A percentile compares a stretch with the other conserved stretches of the same genome.
Conservation (phyloP, 169 alveolate genomes). For the Besnoitia besnoiti region DNA sequence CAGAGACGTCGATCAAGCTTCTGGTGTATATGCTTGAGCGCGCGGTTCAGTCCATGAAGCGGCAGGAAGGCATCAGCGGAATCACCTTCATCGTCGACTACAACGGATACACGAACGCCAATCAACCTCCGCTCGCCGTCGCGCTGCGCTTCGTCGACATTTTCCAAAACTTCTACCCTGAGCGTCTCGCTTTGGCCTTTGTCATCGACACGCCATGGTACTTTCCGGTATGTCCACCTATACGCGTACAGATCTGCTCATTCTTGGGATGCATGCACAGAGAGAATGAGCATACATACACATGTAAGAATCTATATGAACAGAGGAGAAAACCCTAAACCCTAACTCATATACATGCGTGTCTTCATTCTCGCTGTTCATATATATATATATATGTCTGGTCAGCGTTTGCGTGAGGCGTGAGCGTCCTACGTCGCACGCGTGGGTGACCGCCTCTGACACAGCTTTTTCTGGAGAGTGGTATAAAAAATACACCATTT, state of each 20-base stretch:
- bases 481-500: no score
- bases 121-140: constrained; percentile 57
- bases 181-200: constrained; percentile 53
- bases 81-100: constrained; percentile 51
- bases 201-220: constrained; percentile 67
- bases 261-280: background rate
- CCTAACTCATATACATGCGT: no score
- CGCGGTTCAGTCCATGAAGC: constrained; percentile 62
- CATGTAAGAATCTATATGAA: no score
- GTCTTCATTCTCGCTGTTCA: no score
- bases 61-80: constrained; percentile 37
- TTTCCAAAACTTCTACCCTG: constrained; percentile 64
- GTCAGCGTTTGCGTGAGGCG: no score
- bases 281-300: background rate
- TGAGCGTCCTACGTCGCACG: no score
- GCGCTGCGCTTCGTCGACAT: constrained; percentile 63
- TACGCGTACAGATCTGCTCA: background rate
- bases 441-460: no score
- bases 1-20: constrained; percentile 33
- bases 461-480: no score
- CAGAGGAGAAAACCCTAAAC: no score
- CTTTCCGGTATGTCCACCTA: constrained; percentile 47
- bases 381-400: no score
- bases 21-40: constrained; percentile 63
- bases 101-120: constrained; percentile 48